Percentiles rank a stretch among this genome's conserved stretches.
These are phyloP conservation scores for Forsythia suspensa DNA, from an alignment of 257 asterid species.

Conservation along the genomic window DNA sequence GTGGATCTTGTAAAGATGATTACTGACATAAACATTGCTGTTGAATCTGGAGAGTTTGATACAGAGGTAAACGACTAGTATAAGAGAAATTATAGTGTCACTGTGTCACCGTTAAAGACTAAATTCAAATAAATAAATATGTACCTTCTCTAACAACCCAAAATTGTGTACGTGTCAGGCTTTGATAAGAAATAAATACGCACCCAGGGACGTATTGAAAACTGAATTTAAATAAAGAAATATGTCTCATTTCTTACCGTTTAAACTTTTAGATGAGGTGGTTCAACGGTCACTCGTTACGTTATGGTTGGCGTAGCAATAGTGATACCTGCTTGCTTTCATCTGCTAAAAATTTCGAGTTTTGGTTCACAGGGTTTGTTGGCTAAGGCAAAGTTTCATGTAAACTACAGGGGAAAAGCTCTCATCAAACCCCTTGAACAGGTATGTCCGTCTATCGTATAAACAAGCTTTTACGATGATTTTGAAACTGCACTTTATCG, in stretches of 20 bases:
- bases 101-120: too few relatives aligned
- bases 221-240: too few relatives aligned
- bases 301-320: not conserved
- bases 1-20: conserved; percentile 92
- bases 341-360: not conserved
- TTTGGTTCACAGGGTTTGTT: conserved; percentile 63
- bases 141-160: too few relatives aligned
- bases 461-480: not conserved
- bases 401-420: conserved; percentile 84
- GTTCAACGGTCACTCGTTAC: not conserved
- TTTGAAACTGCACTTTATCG: not conserved
- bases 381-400: conserved; percentile 97
- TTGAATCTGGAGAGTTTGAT: conserved; percentile 90
- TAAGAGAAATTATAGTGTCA: not conserved
- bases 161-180: too few relatives aligned
- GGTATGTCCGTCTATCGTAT: conserved; percentile 40
- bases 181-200: too few relatives aligned
- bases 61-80: conserved; percentile 61
- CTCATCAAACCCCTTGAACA: conserved; percentile 87
- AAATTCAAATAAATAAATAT: too few relatives aligned
- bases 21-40: conserved; percentile 74
- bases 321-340: not conserved
- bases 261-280: too few relatives aligned
- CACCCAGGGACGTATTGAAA: too few relatives aligned
- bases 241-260: too few relatives aligned